Evolutionary conservation across 106 monocot genomes (phyloP).

Genomic region (Apostasia ramifera): DNA sequence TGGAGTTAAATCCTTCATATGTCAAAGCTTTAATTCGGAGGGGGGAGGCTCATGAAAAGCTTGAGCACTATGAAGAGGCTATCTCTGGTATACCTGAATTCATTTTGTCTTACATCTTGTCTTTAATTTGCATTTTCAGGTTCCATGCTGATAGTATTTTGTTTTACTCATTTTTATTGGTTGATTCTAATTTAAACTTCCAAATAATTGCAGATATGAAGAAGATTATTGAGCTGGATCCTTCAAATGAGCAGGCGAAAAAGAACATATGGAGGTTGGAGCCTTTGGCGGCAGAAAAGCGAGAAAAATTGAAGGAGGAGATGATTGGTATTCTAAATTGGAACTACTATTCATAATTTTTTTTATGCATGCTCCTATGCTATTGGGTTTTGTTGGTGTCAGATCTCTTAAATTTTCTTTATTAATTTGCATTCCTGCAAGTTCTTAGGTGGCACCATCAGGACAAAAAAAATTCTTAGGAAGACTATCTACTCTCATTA

Average conservation of each 20-base stretch:
- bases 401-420: too few species aligned
- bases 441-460: too few species aligned
- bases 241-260: slow-evolving; percentile 73
- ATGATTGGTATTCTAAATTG: slow-evolving; percentile 72
- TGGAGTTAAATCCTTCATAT: slow-evolving; percentile 53
- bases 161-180: not conserved
- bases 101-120: not conserved
- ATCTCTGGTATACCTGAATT: slow-evolving; percentile 29
- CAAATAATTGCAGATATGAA: slow-evolving; percentile 69
- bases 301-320: slow-evolving; percentile 98
- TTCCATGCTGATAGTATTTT: not conserved
- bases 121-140: not conserved
- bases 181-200: slow-evolving; percentile 1
- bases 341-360: not conserved
- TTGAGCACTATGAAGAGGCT: slow-evolving; percentile 58
- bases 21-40: slow-evolving; percentile 45
- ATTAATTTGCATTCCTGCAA: too few species aligned
- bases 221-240: slow-evolving; percentile 73
- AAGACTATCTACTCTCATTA: too few species aligned
- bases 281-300: slow-evolving; percentile 83
- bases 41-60: slow-evolving; percentile 57
- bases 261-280: slow-evolving; percentile 58
- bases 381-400: too few species aligned
- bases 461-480: too few species aligned
- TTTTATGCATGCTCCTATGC: too few species aligned